Percentiles rank a stretch among this genome's conserved stretches.
Conservation (phyloP, 176 grass and related monocot species). For the Oryza glaberrima region DNA sequence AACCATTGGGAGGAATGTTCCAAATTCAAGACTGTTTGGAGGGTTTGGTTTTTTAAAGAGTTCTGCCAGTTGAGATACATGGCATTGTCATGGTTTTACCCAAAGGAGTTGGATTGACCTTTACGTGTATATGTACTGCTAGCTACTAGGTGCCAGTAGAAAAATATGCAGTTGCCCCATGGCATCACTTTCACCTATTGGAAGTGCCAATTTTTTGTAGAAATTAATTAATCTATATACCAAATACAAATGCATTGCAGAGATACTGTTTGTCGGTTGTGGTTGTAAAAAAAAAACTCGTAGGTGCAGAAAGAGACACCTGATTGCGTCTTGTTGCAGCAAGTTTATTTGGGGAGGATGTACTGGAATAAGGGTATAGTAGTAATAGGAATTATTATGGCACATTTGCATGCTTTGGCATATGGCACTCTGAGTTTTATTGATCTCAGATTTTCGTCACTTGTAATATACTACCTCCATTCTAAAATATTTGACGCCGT, state of each 20-base stretch:
- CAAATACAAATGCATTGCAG: not conserved
- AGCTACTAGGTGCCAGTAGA: slow-evolving; percentile 6
- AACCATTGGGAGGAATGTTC: slow-evolving; percentile 19
- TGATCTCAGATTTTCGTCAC: not conserved
- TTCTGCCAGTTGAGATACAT: slow-evolving; percentile 38
- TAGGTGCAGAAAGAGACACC: not conserved
- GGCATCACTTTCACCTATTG: not conserved
- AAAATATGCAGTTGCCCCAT: slow-evolving; percentile 7
- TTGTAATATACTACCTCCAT: no score
- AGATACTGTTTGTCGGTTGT: not conserved
- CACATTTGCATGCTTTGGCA: not conserved
- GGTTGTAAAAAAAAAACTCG: not conserved
- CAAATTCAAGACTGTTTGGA: slow-evolving; percentile 43
- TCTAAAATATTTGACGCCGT: no score
- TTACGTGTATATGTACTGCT: not conserved
- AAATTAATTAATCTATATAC: not conserved
- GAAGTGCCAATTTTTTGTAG: slow-evolving; percentile 38
- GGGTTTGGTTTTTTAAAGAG: slow-evolving; percentile 47
- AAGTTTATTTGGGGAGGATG: not conserved
- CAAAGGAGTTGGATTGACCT: slow-evolving; percentile 7
- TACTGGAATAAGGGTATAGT: not conserved
- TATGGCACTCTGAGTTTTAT: not conserved
- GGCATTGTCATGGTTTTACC: slow-evolving; percentile 33
- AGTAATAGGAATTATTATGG: not conserved
- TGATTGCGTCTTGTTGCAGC: not conserved